phyloP scores from a whole-genome alignment of 2,329 filamentous ascomycete species.

The Fusarium avenaceum region DNA sequence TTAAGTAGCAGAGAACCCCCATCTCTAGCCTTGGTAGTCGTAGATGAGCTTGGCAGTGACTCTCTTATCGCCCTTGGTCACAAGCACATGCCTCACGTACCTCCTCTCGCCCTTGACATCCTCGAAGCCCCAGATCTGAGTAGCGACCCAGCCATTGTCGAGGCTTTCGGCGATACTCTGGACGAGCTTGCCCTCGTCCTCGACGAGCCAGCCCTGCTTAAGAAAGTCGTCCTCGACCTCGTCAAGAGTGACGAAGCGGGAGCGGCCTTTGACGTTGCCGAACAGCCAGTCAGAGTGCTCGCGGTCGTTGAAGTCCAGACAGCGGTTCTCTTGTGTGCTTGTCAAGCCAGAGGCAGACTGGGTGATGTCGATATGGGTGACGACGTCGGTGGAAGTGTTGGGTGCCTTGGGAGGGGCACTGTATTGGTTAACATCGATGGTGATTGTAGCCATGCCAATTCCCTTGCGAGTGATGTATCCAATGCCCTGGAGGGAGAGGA shows the following conservation, averaged over 20 bases:
- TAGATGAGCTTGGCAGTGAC: slow-evolving; percentile 68
- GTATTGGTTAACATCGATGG: slow-evolving; percentile 72
- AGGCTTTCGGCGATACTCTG: slow-evolving; percentile 71
- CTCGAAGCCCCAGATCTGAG: slow-evolving; percentile 74
- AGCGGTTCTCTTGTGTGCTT: slow-evolving; percentile 71
- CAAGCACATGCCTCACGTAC: slow-evolving; percentile 66
- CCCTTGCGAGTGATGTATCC: slow-evolving; percentile 80
- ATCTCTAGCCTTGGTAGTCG: slow-evolving; percentile 58
- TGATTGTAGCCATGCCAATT: slow-evolving; percentile 77
- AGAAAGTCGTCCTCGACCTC: slow-evolving; percentile 69
- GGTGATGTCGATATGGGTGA: slow-evolving; percentile 77
- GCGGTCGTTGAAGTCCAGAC: slow-evolving; percentile 65
- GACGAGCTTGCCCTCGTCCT: slow-evolving; percentile 72
- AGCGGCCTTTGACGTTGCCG: slow-evolving; percentile 75
- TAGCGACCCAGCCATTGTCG: slow-evolving; percentile 67
- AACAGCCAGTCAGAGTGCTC: slow-evolving; percentile 85
- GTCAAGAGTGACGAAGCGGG: slow-evolving; percentile 62
- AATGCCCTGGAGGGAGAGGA: slow-evolving; percentile 79
- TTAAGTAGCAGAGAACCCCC: background rate
- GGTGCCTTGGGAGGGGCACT: slow-evolving; percentile 59
- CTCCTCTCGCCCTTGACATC: slow-evolving; percentile 64
- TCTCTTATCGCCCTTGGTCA: slow-evolving; percentile 64
- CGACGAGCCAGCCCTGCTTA: slow-evolving; percentile 70
- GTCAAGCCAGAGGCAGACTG: slow-evolving; percentile 80
- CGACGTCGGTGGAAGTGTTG: slow-evolving; percentile 54